Base-by-base conservation (phyloP, 495 filamentous ascomycete species). In the Cercophora scortea region DNA sequence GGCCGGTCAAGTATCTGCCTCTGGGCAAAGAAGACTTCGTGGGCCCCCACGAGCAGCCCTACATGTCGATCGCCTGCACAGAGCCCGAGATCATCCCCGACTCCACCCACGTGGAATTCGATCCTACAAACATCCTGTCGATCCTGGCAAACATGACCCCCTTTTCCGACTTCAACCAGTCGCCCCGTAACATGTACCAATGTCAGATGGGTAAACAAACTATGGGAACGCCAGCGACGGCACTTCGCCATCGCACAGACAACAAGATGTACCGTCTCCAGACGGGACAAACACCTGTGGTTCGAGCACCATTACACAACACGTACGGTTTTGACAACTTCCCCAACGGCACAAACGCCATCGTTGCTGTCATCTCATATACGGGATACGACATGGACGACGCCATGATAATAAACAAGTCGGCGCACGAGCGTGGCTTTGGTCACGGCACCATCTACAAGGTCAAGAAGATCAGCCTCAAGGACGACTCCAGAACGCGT, bases 321-420 rank as follows among this genome's bases (percentile, higher is more conserved):
- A 88, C 89, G 36, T 98, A 97, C 62, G 93, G 92, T 15, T 82
- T 98, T 51, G 93, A 98, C 69, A 96, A 97, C 73, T 98, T 95
- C 69, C 93, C 93, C 47, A 96, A 97, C 63, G 93, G 93, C n/a
- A 90, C 81, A 60, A 98, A 98, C 66, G 90, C 91, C 8, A 81
- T 98, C 25, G 93, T 98, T 51, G 93, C 93, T 49, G 95, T 98
- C 64, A 95, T 98, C 52, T 95, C 93, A 5, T 98, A 98, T 71
- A 97, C 93, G 6, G 93, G 92, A 42, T 97, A 96, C 66, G 93
- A 98, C 77, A 97, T 98, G 93, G 93, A 98, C 75, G 93, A 98
- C 72, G 93, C 93, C 67, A 98, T 98, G 93, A 96, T 98, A 59
- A 78, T 98, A 62, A 96, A 96, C 75, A 98, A 98, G 66, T 96